Conservation (phyloP, 225 moss, liverwort and hornwort species). For the Physcomitrellopsis africana region DNA sequence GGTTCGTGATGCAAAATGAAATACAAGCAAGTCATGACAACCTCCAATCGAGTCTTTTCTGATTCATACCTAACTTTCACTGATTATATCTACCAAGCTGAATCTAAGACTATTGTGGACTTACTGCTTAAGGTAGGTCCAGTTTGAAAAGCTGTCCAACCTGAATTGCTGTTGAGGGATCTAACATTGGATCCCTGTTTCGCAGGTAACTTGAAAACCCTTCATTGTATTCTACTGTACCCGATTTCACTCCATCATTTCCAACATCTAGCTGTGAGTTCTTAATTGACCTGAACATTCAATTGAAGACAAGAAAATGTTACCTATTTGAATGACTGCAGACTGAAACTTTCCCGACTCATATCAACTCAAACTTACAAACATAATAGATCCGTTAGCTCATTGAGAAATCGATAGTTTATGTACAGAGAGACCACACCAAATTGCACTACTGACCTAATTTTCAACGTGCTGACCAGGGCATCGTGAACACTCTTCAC, state of each 20-base stretch:
- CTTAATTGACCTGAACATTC: too few relatives aligned
- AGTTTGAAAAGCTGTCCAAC: constrained; percentile 22
- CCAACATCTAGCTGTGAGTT: too few relatives aligned
- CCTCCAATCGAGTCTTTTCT: background rate
- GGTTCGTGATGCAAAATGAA: background rate
- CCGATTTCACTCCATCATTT: too few relatives aligned
- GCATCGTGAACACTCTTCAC: constrained; percentile 81
- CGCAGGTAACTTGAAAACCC: background rate
- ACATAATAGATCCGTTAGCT: background rate
- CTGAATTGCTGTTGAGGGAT: constrained; percentile 35
- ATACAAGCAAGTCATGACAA: background rate
- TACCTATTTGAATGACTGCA: too few relatives aligned
- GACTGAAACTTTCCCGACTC: background rate
- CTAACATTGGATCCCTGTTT: background rate
- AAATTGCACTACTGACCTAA: constrained; percentile 49
- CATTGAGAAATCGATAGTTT: background rate
- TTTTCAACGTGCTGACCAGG: constrained; percentile 56
- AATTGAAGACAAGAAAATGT: too few relatives aligned
- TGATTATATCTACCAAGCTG: background rate
- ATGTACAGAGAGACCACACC: background rate
- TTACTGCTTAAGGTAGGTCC: background rate
- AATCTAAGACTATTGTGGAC: background rate
- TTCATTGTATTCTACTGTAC: too few relatives aligned
- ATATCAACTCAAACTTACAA: background rate
- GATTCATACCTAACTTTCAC: background rate